phyloP scores from a whole-genome alignment of 805 yeast species.

The Starmera pachycereana region DNA sequence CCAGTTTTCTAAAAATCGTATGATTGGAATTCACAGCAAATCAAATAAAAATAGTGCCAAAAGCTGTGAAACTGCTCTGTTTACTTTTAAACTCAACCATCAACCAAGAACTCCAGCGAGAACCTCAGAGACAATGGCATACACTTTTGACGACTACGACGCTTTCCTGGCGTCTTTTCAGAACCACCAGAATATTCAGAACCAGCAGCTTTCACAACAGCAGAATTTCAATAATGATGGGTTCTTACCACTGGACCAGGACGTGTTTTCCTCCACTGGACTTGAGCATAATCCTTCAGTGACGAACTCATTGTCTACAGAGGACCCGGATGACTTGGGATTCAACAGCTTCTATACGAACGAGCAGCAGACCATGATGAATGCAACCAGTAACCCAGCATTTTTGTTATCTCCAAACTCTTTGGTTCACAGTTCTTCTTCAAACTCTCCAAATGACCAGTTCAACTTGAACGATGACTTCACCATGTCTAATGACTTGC shows the following conservation, averaged over 20 bases:
- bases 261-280: too few species aligned
- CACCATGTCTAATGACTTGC: not conserved
- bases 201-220: too few species aligned
- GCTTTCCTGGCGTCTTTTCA: conserved; percentile 19
- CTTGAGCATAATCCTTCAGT: not conserved
- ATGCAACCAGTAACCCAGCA: not conserved
- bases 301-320: not conserved
- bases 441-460: conserved; percentile 6
- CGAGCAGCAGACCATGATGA: too few species aligned
- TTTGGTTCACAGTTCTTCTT: conserved; percentile 1
- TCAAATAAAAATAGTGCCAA: too few species aligned
- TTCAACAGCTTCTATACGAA: not conserved
- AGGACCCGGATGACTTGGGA: not conserved
- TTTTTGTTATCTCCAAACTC: conserved; percentile 1
- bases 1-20: too few species aligned
- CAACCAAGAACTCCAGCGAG: not conserved
- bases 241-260: too few species aligned
- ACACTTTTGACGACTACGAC: conserved; percentile 23
- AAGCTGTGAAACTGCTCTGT: too few species aligned
- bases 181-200: not conserved
- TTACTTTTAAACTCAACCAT: too few species aligned
- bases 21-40: too few species aligned
- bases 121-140: conserved; percentile 8
- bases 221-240: too few species aligned
- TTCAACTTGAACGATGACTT: not conserved